A percentile compares a stretch with the other conserved stretches of the same genome.
These are phyloP conservation scores for Ajuga reptans DNA, from an alignment of 305 asterid genomes.

Conservation along the genomic window DNA sequence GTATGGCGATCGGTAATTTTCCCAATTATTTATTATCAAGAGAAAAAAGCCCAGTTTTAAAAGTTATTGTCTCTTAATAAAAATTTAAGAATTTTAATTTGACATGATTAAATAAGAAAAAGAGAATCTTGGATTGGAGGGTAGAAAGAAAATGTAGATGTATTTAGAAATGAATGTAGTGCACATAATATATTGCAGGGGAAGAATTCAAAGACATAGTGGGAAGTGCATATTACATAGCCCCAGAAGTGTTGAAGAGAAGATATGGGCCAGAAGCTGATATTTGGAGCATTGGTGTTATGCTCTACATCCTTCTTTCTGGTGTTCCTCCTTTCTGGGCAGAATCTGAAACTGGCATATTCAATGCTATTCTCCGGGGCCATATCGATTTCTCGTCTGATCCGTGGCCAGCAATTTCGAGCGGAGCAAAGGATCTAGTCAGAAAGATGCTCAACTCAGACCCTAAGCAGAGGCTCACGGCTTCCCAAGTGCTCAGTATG, in stretches of 20 bases:
- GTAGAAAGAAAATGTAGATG: too few species aligned
- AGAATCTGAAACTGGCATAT: constrained; percentile 59
- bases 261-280: constrained; percentile 57
- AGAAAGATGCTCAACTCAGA: constrained; percentile 49
- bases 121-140: too few species aligned
- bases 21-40: too few species aligned
- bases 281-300: constrained; percentile 64
- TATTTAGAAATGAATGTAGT: too few species aligned
- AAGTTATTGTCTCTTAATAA: too few species aligned
- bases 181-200: constrained; percentile 36
- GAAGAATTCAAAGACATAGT: constrained; percentile 51
- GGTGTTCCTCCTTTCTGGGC: constrained; percentile 76
- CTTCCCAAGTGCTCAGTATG: constrained; percentile 55
- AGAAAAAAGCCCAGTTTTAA: too few species aligned
- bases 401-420: constrained; percentile 58
- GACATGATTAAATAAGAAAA: too few species aligned
- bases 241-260: constrained; percentile 60
- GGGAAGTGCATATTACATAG: constrained; percentile 61
- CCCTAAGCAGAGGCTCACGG: constrained; percentile 52
- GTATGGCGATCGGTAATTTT: too few species aligned
- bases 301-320: constrained; percentile 54
- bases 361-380: constrained; percentile 47
- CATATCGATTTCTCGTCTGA: constrained; percentile 48
- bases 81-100: too few species aligned
- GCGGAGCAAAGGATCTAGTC: constrained; percentile 55